These are phyloP conservation scores for Phyllosticta citriasiana DNA, from an alignment of 2,329 filamentous ascomycete genomes.

Conservation along the genomic window DNA sequence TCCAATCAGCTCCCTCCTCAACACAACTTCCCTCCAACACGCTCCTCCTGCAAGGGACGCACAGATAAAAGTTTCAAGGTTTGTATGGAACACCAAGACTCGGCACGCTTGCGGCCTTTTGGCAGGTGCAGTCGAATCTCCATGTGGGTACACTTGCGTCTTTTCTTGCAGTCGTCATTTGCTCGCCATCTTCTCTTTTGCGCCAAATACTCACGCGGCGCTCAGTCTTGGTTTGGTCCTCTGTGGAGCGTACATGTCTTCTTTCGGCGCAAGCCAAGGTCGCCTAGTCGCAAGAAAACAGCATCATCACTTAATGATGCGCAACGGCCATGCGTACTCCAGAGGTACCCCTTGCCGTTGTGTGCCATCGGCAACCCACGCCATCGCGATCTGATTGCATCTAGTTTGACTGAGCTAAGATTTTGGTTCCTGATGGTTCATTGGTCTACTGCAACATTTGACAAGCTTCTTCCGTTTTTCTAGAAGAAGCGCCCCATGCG, in stretches of 20 bases:
- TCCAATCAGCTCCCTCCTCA: background rate
- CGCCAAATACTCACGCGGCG: background rate
- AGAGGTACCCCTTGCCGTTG: background rate
- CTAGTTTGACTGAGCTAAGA: background rate
- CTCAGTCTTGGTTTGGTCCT: background rate
- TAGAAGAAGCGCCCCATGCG: background rate
- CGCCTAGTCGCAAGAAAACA: background rate
- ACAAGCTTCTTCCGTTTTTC: background rate
- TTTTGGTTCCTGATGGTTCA: background rate
- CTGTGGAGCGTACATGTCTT: background rate
- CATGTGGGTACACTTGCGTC: background rate
- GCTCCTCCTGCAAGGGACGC: background rate
- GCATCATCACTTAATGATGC: background rate
- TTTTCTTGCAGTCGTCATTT: background rate
- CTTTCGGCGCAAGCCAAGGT: background rate
- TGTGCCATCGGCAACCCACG: background rate
- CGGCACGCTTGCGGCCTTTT: background rate
- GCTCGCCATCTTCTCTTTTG: background rate
- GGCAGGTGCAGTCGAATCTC: background rate
- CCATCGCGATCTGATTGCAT: background rate
- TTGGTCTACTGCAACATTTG: background rate
- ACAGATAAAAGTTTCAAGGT: background rate
- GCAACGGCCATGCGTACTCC: background rate
- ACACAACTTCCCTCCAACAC: background rate
- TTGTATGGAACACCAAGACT: background rate